These are phyloP conservation scores for Cinnamomum chago DNA, from an alignment of 164 flowering plant species.

Conservation along the genomic window DNA sequence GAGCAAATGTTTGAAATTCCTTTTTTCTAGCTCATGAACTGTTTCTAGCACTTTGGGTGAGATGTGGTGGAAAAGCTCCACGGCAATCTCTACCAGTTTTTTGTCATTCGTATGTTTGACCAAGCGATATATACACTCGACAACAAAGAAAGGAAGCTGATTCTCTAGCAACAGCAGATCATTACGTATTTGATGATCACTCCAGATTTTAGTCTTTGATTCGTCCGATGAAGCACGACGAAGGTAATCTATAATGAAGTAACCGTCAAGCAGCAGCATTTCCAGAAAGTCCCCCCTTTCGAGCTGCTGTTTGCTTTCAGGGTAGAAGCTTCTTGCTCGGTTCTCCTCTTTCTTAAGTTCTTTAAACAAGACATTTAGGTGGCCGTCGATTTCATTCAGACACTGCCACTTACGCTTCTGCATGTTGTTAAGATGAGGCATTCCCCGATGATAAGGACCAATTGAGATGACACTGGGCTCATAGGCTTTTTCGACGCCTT, in stretches of 20 bases:
- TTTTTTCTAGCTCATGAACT: too few relatives aligned
- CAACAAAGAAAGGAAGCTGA: constrained; percentile 8
- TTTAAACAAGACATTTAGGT: too few relatives aligned
- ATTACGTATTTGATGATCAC: too few relatives aligned
- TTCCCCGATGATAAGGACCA: constrained; percentile 3
- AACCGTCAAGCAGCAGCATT: constrained; percentile 12
- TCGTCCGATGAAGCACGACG: too few relatives aligned
- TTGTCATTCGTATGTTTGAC: too few relatives aligned
- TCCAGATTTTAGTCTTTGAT: too few relatives aligned
- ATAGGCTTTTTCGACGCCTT: not conserved
- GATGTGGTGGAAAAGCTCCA: too few relatives aligned
- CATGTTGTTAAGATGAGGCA: not conserved
- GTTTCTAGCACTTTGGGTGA: too few relatives aligned
- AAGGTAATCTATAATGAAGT: not conserved
- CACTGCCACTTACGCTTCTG: constrained; percentile 4
- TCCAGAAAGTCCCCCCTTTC: constrained; percentile 26
- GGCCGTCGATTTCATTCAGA: not conserved
- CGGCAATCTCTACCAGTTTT: too few relatives aligned
- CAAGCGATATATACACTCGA: not conserved
- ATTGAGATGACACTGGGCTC: constrained; percentile 2
- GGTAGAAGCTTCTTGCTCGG: constrained; percentile 16
- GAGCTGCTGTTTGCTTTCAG: not conserved
- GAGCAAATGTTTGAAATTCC: not conserved
- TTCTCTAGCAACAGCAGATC: constrained; percentile 7
- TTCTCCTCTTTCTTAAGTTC: not conserved